Evolutionary conservation across 164 flowering plant species (phyloP).

Genomic region (Santalum album): DNA sequence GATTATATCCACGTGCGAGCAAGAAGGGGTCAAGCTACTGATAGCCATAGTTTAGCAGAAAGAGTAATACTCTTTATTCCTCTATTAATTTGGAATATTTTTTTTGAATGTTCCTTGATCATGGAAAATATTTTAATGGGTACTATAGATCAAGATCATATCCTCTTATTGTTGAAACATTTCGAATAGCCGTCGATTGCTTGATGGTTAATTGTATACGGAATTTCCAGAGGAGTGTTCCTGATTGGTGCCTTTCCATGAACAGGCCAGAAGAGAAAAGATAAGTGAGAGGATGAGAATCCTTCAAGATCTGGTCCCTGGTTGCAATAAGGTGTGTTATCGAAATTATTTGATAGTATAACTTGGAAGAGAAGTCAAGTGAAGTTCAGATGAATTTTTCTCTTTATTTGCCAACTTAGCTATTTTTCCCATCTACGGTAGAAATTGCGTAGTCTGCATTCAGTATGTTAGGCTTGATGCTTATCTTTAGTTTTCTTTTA

Average conservation of each 20-base stretch:
- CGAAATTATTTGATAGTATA: neutral
- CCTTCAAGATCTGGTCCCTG: conserved; percentile 83
- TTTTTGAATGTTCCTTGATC: too few species aligned
- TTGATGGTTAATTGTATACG: too few species aligned
- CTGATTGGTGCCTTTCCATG: conserved; percentile 8
- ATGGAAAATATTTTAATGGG: too few species aligned
- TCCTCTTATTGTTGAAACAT: neutral
- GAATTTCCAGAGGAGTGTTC: too few species aligned
- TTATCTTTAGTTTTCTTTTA: too few species aligned
- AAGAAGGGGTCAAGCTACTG: conserved; percentile 87
- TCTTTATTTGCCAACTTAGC: too few species aligned
- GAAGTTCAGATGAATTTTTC: too few species aligned
- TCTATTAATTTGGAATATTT: neutral
- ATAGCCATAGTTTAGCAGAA: conserved; percentile 84
- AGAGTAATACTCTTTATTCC: conserved; percentile 34
- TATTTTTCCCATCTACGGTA: too few species aligned
- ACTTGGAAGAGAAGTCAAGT: neutral
- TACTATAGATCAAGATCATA: too few species aligned
- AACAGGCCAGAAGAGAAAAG: conserved; percentile 84
- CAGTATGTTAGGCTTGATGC: too few species aligned
- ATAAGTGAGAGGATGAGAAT: conserved; percentile 79
- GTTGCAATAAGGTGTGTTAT: conserved; percentile 60
- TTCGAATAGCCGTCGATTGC: neutral
- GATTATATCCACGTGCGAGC: conserved; percentile 84
- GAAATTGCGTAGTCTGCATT: too few species aligned